Conservation (phyloP, 768 basidiomycete species). For the Heimioporus sp. region DNA sequence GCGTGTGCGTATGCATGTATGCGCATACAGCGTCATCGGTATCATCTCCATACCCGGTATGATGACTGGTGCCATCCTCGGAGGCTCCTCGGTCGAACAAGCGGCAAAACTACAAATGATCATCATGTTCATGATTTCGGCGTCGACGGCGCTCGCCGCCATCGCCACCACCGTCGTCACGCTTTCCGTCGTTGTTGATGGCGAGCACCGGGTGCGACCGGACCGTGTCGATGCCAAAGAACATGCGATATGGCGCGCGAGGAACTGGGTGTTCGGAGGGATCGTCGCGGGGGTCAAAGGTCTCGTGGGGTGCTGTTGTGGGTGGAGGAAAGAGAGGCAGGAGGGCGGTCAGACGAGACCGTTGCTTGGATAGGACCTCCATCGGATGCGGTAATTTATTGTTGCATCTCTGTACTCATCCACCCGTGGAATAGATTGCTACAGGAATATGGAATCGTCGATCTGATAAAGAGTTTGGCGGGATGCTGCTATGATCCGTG, state of each 20-base stretch:
- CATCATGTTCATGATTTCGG: slow-evolving; percentile 92
- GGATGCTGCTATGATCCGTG: too few relatives aligned
- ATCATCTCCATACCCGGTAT: slow-evolving; percentile 83
- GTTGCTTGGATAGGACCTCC: slow-evolving; percentile 15
- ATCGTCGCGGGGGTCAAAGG: slow-evolving; percentile 11
- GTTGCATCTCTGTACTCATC: background rate
- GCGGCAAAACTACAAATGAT: slow-evolving; percentile 89
- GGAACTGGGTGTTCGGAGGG: slow-evolving; percentile 29
- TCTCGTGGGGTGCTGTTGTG: slow-evolving; percentile 9
- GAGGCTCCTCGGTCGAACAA: slow-evolving; percentile 80
- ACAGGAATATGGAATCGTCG: too few relatives aligned
- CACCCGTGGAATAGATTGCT: too few relatives aligned
- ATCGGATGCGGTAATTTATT: slow-evolving; percentile 4
- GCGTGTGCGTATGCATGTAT: background rate
- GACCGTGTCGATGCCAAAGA: slow-evolving; percentile 53
- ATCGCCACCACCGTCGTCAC: slow-evolving; percentile 62
- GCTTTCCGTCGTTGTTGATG: slow-evolving; percentile 64
- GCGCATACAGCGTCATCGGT: slow-evolving; percentile 55
- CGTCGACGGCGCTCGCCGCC: slow-evolving; percentile 68
- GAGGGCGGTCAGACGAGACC: background rate
- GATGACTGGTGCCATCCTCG: slow-evolving; percentile 92
- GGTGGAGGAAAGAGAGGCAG: background rate
- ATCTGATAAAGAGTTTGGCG: too few relatives aligned
- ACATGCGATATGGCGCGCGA: slow-evolving; percentile 34
- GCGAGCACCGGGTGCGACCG: slow-evolving; percentile 57